These are phyloP conservation scores for Trichoderma breve DNA, from an alignment of 2,329 filamentous ascomycete genomes.

Conservation along the genomic window DNA sequence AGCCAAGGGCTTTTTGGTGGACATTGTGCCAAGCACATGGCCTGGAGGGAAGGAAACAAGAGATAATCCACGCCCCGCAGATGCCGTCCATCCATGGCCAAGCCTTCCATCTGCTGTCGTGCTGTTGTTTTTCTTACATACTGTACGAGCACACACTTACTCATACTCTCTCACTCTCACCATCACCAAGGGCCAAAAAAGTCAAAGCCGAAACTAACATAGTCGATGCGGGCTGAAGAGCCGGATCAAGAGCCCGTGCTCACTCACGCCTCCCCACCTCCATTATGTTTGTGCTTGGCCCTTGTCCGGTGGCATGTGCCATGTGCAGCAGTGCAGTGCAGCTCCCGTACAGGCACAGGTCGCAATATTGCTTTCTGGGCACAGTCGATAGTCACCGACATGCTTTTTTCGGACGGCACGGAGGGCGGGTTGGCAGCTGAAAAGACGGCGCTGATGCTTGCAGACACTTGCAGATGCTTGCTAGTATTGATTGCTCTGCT, in stretches of 20 bases:
- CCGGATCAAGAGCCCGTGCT: not conserved
- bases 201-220: not conserved
- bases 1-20: not conserved
- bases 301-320: not conserved
- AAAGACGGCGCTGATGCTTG: slow-evolving; percentile 10
- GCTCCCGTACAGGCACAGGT: not conserved
- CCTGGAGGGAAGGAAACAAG: not conserved
- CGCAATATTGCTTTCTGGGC: slow-evolving; percentile 14
- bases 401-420: not conserved
- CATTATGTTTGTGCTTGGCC: not conserved
- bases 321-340: not conserved
- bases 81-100: not conserved
- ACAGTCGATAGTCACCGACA: not conserved
- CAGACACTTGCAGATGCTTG: not conserved
- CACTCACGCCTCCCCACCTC: slow-evolving; percentile 4
- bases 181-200: not conserved
- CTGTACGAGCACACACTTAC: not conserved
- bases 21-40: not conserved
- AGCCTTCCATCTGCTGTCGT: too few species aligned
- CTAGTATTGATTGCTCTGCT: not conserved
- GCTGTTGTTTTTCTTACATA: not conserved
- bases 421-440: slow-evolving; percentile 7
- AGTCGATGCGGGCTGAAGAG: slow-evolving; percentile 1
- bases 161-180: not conserved
- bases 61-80: not conserved